Evolutionary conservation across 1,284 basidiomycete species (phyloP).

Genomic region (Fomitiporia mediterranea): DNA sequence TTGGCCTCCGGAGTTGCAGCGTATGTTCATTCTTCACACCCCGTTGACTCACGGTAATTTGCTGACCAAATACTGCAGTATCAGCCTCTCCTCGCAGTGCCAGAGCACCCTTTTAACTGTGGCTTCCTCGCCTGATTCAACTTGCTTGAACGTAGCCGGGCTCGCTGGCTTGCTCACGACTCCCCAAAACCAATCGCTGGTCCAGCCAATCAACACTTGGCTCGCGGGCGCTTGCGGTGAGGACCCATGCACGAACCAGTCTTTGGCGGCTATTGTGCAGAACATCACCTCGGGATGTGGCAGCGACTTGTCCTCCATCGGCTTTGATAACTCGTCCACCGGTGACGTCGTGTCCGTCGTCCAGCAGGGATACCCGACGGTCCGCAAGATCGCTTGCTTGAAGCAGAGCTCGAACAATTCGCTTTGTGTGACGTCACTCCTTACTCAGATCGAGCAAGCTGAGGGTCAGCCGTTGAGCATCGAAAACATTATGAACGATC

Average conservation of each 20-base stretch:
- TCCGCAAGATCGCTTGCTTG: constrained; percentile 48
- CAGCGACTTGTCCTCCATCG: constrained; percentile 38
- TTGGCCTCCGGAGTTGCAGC: background rate
- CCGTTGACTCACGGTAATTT: background rate
- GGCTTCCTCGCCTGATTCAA: constrained; percentile 40
- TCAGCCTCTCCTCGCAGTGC: constrained; percentile 28
- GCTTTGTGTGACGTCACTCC: constrained; percentile 48
- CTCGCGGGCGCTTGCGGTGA: constrained; percentile 49
- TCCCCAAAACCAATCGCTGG: constrained; percentile 40
- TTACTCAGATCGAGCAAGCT: constrained; percentile 41
- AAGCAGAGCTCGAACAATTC: constrained; percentile 44
- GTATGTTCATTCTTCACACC: background rate
- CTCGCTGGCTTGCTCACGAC: constrained; percentile 40
- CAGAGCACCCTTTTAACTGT: constrained; percentile 36
- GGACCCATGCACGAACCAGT: constrained; percentile 52
- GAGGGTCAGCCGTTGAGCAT: constrained; percentile 29
- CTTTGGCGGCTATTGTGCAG: constrained; percentile 41
- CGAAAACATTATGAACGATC: constrained; percentile 27
- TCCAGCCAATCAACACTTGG: constrained; percentile 53
- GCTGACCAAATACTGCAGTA: background rate
- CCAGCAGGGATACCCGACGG: constrained; percentile 45
- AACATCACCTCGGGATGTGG: constrained; percentile 51
- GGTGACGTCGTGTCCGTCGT: constrained; percentile 36
- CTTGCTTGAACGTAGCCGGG: constrained; percentile 49
- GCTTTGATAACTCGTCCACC: constrained; percentile 26